Evolutionary conservation across 202 grass and related monocot genomes (phyloP).

Genomic region (Elaeis oleifera): DNA sequence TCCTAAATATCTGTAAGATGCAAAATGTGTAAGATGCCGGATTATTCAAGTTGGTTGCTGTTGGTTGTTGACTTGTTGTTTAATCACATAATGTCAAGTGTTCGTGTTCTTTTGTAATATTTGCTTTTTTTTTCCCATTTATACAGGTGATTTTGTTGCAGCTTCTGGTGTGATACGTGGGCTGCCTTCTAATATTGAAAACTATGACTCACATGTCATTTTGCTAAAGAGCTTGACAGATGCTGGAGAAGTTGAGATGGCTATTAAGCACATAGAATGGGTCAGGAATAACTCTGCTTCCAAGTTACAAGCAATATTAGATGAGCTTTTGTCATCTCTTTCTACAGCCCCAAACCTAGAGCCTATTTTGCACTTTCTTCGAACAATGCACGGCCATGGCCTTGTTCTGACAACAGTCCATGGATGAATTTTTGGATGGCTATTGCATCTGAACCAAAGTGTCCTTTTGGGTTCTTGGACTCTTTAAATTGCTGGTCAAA

Average conservation of each 20-base stretch:
- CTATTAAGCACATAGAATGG: conserved; percentile 62
- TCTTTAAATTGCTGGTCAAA: too few species aligned
- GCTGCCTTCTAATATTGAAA: conserved; percentile 35
- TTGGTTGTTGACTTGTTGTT: too few species aligned
- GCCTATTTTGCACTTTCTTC: conserved; percentile 45
- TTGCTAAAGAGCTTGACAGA: conserved; percentile 59
- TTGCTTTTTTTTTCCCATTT: not conserved
- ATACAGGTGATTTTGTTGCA: conserved; percentile 45
- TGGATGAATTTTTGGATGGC: conserved; percentile 36
- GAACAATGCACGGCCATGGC: conserved; percentile 36
- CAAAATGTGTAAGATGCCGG: too few species aligned
- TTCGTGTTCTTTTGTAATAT: not conserved
- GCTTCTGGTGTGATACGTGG: conserved; percentile 37
- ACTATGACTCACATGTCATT: conserved; percentile 48
- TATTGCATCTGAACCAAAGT: conserved; percentile 8
- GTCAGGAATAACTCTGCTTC: conserved; percentile 31
- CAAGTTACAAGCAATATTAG: conserved; percentile 41
- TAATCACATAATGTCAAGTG: not conserved
- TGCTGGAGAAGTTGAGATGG: conserved; percentile 57
- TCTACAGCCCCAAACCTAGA: conserved; percentile 61
- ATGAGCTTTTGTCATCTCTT: conserved; percentile 67
- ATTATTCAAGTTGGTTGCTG: too few species aligned
- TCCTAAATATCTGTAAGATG: too few species aligned
- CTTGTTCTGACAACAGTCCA: conserved; percentile 43
- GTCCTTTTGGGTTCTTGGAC: too few species aligned